Percentiles rank a stretch among this genome's conserved stretches.
Evolutionary conservation across 805 yeast species (phyloP).

Genomic region (Maudiozyma barnettii): DNA sequence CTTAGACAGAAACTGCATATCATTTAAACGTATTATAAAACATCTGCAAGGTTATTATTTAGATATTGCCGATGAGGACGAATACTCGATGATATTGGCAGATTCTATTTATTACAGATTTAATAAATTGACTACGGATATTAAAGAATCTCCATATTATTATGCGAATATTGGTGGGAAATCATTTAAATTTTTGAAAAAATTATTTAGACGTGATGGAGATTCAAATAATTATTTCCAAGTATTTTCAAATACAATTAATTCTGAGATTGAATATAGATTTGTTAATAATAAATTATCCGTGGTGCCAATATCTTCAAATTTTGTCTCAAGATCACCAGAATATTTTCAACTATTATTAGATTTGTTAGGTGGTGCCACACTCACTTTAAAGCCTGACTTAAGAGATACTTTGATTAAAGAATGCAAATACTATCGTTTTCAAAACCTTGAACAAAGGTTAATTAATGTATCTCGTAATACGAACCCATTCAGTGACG

Average conservation of each 20-base stretch:
- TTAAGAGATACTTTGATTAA: slow-evolving; percentile 48
- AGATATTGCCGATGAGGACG: slow-evolving; percentile 44
- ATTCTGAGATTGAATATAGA: slow-evolving; percentile 41
- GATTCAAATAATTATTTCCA: slow-evolving; percentile 71
- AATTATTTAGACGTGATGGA: slow-evolving; percentile 47
- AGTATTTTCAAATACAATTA: slow-evolving; percentile 43
- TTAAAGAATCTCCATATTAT: slow-evolving; percentile 45
- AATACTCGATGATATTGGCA: slow-evolving; percentile 49
- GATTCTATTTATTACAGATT: slow-evolving; percentile 67
- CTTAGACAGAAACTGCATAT: slow-evolving; percentile 64
- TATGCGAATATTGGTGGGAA: slow-evolving; percentile 48
- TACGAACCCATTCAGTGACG: slow-evolving; percentile 7
- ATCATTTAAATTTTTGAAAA: slow-evolving; percentile 48
- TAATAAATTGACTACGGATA: slow-evolving; percentile 38
- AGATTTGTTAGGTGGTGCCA: slow-evolving; percentile 45
- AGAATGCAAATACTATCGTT: slow-evolving; percentile 71
- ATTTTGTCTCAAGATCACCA: slow-evolving; percentile 43
- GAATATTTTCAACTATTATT: slow-evolving; percentile 46
- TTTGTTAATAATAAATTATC: slow-evolving; percentile 15
- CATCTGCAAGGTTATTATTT: slow-evolving; percentile 77
- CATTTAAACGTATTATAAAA: slow-evolving; percentile 52
- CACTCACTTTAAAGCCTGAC: slow-evolving; percentile 38
- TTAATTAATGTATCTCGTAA: slow-evolving; percentile 5
- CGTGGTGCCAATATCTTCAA: slow-evolving; percentile 65
- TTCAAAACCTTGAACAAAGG: slow-evolving; percentile 62